Conservation (phyloP, 805 yeast genomes). For the Torulaspora indica region DNA sequence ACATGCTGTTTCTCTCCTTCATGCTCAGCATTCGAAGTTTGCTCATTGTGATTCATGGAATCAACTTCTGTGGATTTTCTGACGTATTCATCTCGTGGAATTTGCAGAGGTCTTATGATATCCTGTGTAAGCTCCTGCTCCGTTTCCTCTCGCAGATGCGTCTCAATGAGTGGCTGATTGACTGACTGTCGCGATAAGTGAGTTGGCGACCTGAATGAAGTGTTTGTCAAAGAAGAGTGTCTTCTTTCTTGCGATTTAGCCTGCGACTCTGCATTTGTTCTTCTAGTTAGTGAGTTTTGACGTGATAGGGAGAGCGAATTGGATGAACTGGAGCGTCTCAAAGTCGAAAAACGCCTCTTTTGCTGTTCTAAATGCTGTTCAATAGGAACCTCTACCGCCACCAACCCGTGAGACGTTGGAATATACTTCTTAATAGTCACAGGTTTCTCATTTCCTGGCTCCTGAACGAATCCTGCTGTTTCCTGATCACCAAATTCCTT, state of each 20-base stretch:
- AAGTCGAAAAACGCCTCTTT: constrained; percentile 7
- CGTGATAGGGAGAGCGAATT: constrained; percentile 9
- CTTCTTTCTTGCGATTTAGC: constrained; percentile 12
- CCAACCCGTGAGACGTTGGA: constrained; percentile 69
- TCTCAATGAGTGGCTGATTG: constrained; percentile 21
- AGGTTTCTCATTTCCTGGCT: constrained; percentile 23
- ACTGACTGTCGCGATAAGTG: background rate
- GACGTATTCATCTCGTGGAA: constrained; percentile 3
- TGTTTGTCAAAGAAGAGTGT: constrained; percentile 12
- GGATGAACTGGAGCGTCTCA: constrained; percentile 18
- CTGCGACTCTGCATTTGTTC: constrained; percentile 12
- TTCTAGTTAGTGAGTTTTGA: constrained; percentile 12
- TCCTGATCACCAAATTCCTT: constrained; percentile 35
- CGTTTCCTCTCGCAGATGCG: constrained; percentile 26
- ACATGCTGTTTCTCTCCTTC: background rate
- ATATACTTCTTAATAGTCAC: constrained; percentile 62
- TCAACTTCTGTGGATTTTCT: background rate
- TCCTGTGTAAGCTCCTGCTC: constrained; percentile 24
- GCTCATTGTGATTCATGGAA: background rate
- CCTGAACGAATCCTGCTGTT: constrained; percentile 28
- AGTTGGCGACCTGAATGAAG: background rate
- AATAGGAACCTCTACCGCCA: constrained; percentile 64
- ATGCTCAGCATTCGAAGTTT: background rate
- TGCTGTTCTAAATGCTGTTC: constrained; percentile 25
- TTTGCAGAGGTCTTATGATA: constrained; percentile 11